Base-by-base conservation (phyloP, 768 basidiomycete species). In the Megacollybia marginata region DNA sequence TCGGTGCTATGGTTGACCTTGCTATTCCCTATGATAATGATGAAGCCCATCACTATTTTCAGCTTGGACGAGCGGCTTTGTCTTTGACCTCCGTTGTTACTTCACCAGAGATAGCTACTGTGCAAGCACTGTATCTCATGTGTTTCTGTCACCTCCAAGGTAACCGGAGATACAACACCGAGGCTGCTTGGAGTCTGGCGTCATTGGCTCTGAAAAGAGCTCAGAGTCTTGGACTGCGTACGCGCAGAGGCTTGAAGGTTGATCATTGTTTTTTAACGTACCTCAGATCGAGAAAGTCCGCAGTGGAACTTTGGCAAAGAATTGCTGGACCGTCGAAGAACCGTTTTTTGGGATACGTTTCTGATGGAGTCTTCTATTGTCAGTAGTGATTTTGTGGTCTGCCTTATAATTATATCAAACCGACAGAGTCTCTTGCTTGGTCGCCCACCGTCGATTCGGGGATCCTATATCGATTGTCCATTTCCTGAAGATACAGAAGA, bases 401-500 rank as follows among this genome's bases (percentile, higher is more conserved):
- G 16, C 11, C 16, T 11, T 38, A 16, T 16, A 38, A 38, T 16
- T 16, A n/a, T n/a, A n/a, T n/a, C n/a, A n/a, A 38, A 11, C n/a
- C n/a, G n/a, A 5, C 18, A 68, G 67, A 62, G 67, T 48, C 53
- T 69, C 42, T 50, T 62, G 45, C 55, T 67, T 9, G 67, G 67
- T 10, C 64, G 67, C 33, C 67, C 67, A 9, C 67, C 68, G 7
- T 66, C 65, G 1, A 60, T 62, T 40, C 55, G 55, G 34, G 40
- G 68, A 16, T 65, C 66, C 5, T 67, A 70, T 19, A 57, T 67
- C 38, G 67, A 69, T 38, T 70, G 67, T 36, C 66, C 68, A 50
- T 65, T 65, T 33, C 67, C 67, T 6, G 63, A 62, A 33, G 69
- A 70, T 38, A 62, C 60, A 5, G 63, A 60, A 1, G 28, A 55